These are phyloP conservation scores for Leccinum fibrillosum DNA, from an alignment of 768 basidiomycete species.

Conservation along the genomic window DNA sequence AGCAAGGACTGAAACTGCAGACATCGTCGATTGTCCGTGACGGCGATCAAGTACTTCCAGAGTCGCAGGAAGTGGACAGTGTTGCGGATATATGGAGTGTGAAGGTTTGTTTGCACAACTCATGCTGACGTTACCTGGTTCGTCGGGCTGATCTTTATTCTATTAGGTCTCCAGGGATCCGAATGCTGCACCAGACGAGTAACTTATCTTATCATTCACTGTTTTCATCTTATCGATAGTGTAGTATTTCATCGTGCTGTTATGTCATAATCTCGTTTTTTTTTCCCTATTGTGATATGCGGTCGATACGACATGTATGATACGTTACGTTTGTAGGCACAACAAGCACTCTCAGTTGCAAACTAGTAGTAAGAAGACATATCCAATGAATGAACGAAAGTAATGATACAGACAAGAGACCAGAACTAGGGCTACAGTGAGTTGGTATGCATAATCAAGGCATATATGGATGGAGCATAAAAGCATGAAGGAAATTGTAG, in stretches of 20 bases:
- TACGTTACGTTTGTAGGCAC: not conserved
- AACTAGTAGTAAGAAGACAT: not conserved
- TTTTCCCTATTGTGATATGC: conserved; percentile 1
- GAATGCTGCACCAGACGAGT: conserved; percentile 26
- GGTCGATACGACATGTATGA: not conserved
- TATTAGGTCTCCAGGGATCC: conserved; percentile 46
- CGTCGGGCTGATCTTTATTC: not conserved
- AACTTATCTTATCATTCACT: conserved; percentile 20
- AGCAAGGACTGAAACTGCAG: conserved; percentile 87
- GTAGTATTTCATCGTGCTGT: conserved; percentile 6
- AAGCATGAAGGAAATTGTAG: not conserved
- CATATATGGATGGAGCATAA: not conserved
- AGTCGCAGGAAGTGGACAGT: conserved; percentile 39
- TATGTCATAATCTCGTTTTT: conserved; percentile 8
- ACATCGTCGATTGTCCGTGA: conserved; percentile 38
- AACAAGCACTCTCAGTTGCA: not conserved
- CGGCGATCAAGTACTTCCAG: conserved; percentile 30
- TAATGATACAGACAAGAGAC: conserved; percentile 17
- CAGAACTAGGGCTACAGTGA: conserved; percentile 23
- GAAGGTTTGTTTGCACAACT: conserved; percentile 47
- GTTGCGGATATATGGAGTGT: conserved; percentile 75
- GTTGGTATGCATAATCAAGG: conserved; percentile 7
- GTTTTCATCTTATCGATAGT: conserved; percentile 9
- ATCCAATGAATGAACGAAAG: conserved; percentile 16
- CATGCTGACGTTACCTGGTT: not conserved